These are phyloP conservation scores for Coemansia umbellata DNA, from an alignment of 192 early-diverging fungal species.

Conservation along the genomic window DNA sequence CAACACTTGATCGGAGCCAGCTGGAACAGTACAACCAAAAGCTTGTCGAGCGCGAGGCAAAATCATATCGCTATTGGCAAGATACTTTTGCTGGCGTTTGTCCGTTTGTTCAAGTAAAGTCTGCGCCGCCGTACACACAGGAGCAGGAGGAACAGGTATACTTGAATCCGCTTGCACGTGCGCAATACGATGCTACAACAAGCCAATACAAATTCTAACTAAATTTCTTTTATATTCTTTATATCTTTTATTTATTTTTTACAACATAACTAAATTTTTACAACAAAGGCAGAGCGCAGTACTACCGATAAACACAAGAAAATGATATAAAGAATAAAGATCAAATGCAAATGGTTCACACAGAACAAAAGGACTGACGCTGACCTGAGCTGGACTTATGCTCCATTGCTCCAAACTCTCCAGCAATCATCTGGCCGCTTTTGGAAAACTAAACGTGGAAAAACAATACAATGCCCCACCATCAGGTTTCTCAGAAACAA, in stretches of 20 bases:
- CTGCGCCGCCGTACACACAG: slow-evolving; percentile 11
- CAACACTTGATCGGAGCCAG: slow-evolving; percentile 6
- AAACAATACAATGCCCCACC: no score
- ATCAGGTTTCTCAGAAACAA: no score
- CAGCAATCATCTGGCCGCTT: no score
- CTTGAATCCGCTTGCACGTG: slow-evolving; percentile 22
- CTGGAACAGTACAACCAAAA: slow-evolving; percentile 6
- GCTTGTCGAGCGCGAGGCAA: background rate
- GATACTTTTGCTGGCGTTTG: slow-evolving; percentile 20
- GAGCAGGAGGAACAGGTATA: slow-evolving; percentile 22
- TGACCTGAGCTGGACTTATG: no score
- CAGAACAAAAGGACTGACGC: no score
- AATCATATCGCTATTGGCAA: slow-evolving; percentile 37
- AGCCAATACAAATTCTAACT: slow-evolving; percentile 24
- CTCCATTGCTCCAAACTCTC: no score
- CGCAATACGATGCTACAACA: slow-evolving; percentile 6
- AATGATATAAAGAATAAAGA: no score
- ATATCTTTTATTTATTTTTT: slow-evolving; percentile 1
- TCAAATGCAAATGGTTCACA: no score
- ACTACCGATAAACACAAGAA: no score
- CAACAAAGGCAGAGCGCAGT: no score
- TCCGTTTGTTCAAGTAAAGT: slow-evolving; percentile 25
- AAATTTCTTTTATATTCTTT: background rate
- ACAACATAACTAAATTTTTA: no score
- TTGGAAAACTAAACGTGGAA: no score